A percentile compares a stretch with the other conserved stretches of the same genome.
These are phyloP conservation scores for Yarrowia sp. DNA, from an alignment of 805 yeast genomes.

Conservation along the genomic window DNA sequence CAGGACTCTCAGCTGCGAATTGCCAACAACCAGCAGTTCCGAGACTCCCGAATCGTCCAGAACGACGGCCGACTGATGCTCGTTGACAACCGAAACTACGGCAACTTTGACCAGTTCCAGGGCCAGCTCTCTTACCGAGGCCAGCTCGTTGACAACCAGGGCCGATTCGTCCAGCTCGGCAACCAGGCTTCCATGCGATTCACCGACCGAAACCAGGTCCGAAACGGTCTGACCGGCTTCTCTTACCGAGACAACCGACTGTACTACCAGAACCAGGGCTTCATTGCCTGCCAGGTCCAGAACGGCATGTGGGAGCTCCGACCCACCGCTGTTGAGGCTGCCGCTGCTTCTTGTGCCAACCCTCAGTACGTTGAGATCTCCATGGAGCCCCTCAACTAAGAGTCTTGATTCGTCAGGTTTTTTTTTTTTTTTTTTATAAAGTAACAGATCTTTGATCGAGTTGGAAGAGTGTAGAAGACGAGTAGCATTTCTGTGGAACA, in stretches of 20 bases:
- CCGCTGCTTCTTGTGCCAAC: conserved; percentile 26
- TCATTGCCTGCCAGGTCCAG: conserved; percentile 30
- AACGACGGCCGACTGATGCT: conserved; percentile 34
- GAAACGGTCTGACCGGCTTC: conserved; percentile 31
- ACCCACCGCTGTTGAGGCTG: conserved; percentile 30
- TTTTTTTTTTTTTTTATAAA: conserved; percentile 14
- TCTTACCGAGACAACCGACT: conserved; percentile 24
- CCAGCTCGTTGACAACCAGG: conserved; percentile 37
- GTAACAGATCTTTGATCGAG: too few relatives aligned
- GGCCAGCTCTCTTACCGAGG: conserved; percentile 37
- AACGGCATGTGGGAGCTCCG: conserved; percentile 37
- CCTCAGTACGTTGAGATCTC: conserved; percentile 36
- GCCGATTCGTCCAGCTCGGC: conserved; percentile 32
- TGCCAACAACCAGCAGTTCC: conserved; percentile 31
- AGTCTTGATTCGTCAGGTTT: conserved; percentile 15
- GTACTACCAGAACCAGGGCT: conserved; percentile 35
- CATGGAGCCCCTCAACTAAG: conserved; percentile 36
- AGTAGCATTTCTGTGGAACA: too few relatives aligned
- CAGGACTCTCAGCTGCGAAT: conserved; percentile 28
- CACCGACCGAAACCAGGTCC: conserved; percentile 38
- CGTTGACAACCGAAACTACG: conserved; percentile 7
- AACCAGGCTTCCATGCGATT: conserved; percentile 35
- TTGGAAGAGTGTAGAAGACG: too few relatives aligned
- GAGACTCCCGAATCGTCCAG: conserved; percentile 7
- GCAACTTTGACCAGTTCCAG: conserved; percentile 24